These are phyloP conservation scores for Yamadazyma aaseri DNA, from an alignment of 1,139 yeast species.

Conservation along the genomic window DNA sequence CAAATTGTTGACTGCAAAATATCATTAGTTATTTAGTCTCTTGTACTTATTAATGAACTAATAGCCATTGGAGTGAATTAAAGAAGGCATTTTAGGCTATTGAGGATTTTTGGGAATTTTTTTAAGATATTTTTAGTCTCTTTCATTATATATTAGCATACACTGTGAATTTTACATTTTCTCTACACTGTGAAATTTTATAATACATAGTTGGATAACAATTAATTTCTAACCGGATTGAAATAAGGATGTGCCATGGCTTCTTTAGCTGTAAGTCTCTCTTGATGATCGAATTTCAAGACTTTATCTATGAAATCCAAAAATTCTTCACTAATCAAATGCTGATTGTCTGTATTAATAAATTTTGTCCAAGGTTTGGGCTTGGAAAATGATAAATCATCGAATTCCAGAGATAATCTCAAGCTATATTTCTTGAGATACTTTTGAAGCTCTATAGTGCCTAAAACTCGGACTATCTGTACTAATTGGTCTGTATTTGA, in stretches of 20 bases:
- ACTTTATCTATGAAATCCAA: conserved; percentile 63
- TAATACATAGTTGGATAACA: neutral
- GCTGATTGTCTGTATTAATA: conserved; percentile 48
- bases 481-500: conserved; percentile 94
- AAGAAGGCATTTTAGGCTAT: too few species aligned
- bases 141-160: too few species aligned
- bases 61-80: too few species aligned
- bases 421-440: conserved; percentile 77
- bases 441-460: conserved; percentile 74
- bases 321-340: conserved; percentile 55
- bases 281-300: conserved; percentile 67
- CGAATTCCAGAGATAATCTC: conserved; percentile 73
- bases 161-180: neutral
- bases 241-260: conserved; percentile 81
- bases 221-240: conserved; percentile 25
- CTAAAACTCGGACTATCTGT: conserved; percentile 88
- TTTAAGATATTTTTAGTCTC: too few species aligned
- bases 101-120: too few species aligned
- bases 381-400: conserved; percentile 72
- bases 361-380: conserved; percentile 66
- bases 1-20: too few species aligned
- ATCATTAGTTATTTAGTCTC: too few species aligned
- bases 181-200: neutral
- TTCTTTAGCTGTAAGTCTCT: conserved; percentile 70
- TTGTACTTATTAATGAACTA: too few species aligned